phyloP scores from a whole-genome alignment of 2,329 filamentous ascomycete species.

The Diaporthe humulicola region DNA sequence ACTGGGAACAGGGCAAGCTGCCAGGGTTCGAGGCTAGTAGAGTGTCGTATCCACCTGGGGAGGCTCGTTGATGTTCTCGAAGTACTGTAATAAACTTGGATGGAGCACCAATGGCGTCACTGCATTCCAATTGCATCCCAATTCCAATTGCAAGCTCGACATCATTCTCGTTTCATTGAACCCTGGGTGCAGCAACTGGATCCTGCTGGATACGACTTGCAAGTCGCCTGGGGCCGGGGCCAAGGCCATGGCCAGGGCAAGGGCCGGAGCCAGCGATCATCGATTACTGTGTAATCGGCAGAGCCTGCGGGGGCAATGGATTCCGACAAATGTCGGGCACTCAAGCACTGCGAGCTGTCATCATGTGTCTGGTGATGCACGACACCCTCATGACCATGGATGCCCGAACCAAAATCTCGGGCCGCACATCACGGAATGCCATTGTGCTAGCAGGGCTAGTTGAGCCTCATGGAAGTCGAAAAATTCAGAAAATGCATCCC shows the following conservation, averaged over 20 bases:
- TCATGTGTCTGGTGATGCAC: neutral
- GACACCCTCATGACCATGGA: neutral
- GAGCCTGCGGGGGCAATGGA: neutral
- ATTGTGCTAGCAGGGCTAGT: neutral
- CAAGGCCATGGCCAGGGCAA: neutral
- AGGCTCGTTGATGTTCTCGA: constrained; percentile 33
- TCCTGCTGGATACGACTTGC: constrained; percentile 31
- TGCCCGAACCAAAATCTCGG: neutral
- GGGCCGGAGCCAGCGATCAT: neutral
- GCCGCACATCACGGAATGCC: constrained; percentile 1
- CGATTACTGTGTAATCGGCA: neutral
- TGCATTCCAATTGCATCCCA: constrained; percentile 11
- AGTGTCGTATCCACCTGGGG: constrained; percentile 16
- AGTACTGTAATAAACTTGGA: constrained; percentile 32
- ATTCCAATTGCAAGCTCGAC: constrained; percentile 1
- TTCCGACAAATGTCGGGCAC: constrained; percentile 8
- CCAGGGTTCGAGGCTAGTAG: constrained; percentile 13
- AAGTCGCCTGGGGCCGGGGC: neutral
- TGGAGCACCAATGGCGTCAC: constrained; percentile 30
- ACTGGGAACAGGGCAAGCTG: constrained; percentile 3
- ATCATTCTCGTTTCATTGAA: constrained; percentile 19
- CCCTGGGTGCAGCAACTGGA: constrained; percentile 16
- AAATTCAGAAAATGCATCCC: constrained; percentile 14
- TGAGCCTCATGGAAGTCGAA: constrained; percentile 13
- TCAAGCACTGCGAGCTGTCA: neutral